A percentile compares a stretch with the other conserved stretches of the same genome.
These are phyloP conservation scores for Suillus spraguei DNA, from an alignment of 768 basidiomycete species.

Conservation along the genomic window DNA sequence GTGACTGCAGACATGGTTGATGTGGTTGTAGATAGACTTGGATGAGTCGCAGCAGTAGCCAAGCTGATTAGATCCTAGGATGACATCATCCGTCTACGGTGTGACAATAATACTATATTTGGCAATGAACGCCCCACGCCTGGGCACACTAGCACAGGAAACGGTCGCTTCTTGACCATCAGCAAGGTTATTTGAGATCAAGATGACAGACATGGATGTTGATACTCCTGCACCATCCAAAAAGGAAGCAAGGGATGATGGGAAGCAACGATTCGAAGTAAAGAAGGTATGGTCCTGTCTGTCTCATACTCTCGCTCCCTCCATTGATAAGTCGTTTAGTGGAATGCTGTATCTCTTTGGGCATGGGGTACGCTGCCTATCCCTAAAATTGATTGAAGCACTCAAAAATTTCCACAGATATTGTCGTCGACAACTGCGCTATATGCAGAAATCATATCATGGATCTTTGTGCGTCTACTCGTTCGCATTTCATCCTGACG, in stretches of 20 bases:
- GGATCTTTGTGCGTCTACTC: constrained; percentile 84
- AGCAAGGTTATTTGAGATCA: constrained; percentile 9
- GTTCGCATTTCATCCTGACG: not conserved
- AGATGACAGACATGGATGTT: constrained; percentile 73
- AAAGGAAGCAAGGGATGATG: constrained; percentile 54
- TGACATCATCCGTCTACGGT: not conserved
- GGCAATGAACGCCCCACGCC: not conserved
- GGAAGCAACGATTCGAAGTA: constrained; percentile 91
- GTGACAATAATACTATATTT: not conserved
- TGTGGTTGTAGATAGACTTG: not conserved
- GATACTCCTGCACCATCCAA: constrained; percentile 46
- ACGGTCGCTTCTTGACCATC: not conserved
- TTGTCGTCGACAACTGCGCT: constrained; percentile 98
- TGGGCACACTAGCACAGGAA: not conserved
- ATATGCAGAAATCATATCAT: constrained; percentile 99
- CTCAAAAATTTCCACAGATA: constrained; percentile 56
- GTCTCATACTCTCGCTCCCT: constrained; percentile 7
- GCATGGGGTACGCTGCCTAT: constrained; percentile 78
- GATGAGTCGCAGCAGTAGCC: not conserved
- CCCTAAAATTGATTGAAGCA: constrained; percentile 3
- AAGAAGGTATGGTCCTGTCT: constrained; percentile 76
- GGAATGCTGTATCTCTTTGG: constrained; percentile 99
- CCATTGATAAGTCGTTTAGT: constrained; percentile 49
- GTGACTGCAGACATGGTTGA: constrained; percentile 27
- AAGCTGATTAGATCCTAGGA: not conserved